Percentiles rank a stretch among this genome's conserved stretches.
Evolutionary conservation across 768 basidiomycete species (phyloP).

Genomic region (Boletus barrowsii): DNA sequence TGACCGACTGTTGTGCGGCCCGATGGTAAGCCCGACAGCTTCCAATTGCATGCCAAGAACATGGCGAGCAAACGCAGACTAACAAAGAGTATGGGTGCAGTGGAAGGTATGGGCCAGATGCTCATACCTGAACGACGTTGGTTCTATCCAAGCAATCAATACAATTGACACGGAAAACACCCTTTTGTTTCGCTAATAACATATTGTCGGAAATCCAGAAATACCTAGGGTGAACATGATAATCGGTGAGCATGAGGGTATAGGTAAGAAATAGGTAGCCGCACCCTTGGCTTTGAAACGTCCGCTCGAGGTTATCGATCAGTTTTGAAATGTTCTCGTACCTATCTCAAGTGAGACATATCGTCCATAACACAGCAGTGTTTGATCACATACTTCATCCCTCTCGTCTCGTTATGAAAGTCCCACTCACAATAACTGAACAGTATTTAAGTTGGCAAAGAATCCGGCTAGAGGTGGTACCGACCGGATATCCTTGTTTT

Average conservation of each 20-base stretch:
- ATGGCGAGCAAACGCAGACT: constrained; percentile 91
- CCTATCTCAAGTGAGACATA: constrained; percentile 34
- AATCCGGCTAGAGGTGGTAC: constrained; percentile 17
- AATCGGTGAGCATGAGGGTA: background rate
- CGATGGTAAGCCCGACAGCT: constrained; percentile 63
- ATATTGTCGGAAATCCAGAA: constrained; percentile 75
- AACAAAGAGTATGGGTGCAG: constrained; percentile 10
- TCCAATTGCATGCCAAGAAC: constrained; percentile 74
- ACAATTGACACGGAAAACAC: constrained; percentile 88
- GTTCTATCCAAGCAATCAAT: constrained; percentile 96
- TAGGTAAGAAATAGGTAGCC: constrained; percentile 6
- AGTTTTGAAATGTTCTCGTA: constrained; percentile 90
- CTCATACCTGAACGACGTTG: constrained; percentile 82
- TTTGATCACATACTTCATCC: constrained; percentile 73
- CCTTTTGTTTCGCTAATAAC: constrained; percentile 77
- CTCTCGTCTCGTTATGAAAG: constrained; percentile 90
- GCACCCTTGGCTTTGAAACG: constrained; percentile 80
- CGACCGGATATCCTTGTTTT: constrained; percentile 55
- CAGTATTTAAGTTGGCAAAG: background rate
- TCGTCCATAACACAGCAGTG: background rate
- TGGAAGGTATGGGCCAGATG: background rate
- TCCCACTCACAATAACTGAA: constrained; percentile 80
- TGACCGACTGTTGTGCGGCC: constrained; percentile 48
- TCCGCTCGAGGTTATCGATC: constrained; percentile 63
- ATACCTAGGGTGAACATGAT: constrained; percentile 46